Evolutionary conservation across 2,329 filamentous ascomycete species (phyloP).

Genomic region (Neonectria faginata): DNA sequence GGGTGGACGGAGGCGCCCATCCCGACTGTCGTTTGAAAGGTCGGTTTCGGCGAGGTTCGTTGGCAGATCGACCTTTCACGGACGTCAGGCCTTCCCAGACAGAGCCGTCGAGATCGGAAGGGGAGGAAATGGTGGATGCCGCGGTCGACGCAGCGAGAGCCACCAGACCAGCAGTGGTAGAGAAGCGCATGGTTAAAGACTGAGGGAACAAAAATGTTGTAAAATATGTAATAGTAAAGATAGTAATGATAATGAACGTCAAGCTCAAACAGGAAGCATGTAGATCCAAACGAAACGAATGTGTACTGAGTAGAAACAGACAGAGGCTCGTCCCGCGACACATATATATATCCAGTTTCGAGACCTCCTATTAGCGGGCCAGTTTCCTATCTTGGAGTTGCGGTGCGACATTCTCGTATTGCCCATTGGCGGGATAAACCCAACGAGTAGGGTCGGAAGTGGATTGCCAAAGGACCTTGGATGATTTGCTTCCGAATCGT

Average conservation of each 20-base stretch:
- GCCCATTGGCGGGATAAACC: slow-evolving; percentile 18
- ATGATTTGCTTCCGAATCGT: background rate
- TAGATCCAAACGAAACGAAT: slow-evolving; percentile 9
- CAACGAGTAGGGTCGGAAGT: background rate
- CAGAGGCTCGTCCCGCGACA: background rate
- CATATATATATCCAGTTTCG: slow-evolving; percentile 1
- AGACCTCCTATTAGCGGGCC: background rate
- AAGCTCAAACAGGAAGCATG: background rate
- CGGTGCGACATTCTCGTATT: slow-evolving; percentile 1
- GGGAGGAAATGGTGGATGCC: slow-evolving; percentile 37
- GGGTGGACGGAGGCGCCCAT: slow-evolving; percentile 47
- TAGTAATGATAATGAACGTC: background rate
- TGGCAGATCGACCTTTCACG: slow-evolving; percentile 31
- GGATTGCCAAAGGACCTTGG: background rate
- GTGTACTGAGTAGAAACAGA: slow-evolving; percentile 10
- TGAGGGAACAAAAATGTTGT: slow-evolving; percentile 6
- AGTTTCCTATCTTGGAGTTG: background rate
- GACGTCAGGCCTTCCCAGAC: slow-evolving; percentile 44
- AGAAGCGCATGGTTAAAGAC: slow-evolving; percentile 42
- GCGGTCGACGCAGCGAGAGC: slow-evolving; percentile 41
- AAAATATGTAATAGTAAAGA: background rate
- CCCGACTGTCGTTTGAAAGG: slow-evolving; percentile 45
- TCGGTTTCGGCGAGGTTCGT: slow-evolving; percentile 35
- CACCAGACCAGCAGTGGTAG: slow-evolving; percentile 34
- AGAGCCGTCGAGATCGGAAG: slow-evolving; percentile 46